Percentiles rank a stretch among this genome's conserved stretches.
Evolutionary conservation across 2,329 filamentous ascomycete genomes (phyloP).

Genomic region (Calonectria pseudoturangicola): DNA sequence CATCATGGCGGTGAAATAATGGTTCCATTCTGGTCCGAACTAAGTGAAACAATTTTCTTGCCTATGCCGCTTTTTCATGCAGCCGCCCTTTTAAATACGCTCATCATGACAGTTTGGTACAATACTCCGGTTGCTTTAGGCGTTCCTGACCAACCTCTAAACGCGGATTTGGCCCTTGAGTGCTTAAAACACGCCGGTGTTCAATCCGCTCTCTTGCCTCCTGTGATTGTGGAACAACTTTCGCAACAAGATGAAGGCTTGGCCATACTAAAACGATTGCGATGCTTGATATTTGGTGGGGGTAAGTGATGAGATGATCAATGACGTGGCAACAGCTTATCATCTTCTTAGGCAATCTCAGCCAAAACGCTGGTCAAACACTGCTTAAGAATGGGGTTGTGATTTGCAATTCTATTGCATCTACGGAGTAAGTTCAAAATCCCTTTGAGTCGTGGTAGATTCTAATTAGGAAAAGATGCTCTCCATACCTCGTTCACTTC

Average conservation of each 20-base stretch:
- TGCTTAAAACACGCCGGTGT: conserved; percentile 54
- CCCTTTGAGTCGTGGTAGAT: accelerated
- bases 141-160: conserved; percentile 59
- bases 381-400: conserved; percentile 59
- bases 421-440: conserved; percentile 63
- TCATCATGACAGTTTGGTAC: conserved; percentile 37
- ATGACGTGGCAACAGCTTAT: too few species aligned
- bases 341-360: conserved; percentile 58
- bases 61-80: conserved; percentile 52
- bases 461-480: conserved; percentile 52
- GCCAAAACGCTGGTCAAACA: conserved; percentile 60
- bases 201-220: conserved; percentile 58
- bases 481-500: conserved; percentile 60
- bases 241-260: conserved; percentile 57
- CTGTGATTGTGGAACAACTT: conserved; percentile 66
- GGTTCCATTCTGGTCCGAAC: conserved; percentile 5
- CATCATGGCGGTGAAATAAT: conserved; percentile 20
- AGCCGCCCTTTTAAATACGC: conserved; percentile 36
- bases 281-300: conserved; percentile 61
- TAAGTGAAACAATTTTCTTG: conserved; percentile 31
- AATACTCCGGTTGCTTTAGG: conserved; percentile 53
- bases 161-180: conserved; percentile 58
- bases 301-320: conserved; percentile 52
- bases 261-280: conserved; percentile 57
- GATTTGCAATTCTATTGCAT: conserved; percentile 61